Evolutionary conservation across 352 stramenopile species (phyloP).

Genomic region (Achlya hypogyna): DNA sequence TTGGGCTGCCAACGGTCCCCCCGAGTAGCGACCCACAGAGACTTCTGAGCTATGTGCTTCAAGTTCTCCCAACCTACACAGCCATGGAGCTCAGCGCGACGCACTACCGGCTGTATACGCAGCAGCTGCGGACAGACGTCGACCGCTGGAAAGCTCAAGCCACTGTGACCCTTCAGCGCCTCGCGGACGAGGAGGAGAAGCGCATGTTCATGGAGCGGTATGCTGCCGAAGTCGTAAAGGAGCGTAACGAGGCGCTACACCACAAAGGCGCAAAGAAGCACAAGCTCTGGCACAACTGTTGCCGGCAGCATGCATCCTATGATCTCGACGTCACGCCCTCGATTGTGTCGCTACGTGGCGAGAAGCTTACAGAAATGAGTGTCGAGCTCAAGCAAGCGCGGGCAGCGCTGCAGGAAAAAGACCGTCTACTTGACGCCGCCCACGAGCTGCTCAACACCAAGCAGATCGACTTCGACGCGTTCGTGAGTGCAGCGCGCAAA

Average conservation of each 20-base stretch:
- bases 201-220: constrained; percentile 75
- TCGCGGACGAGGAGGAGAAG: constrained; percentile 50
- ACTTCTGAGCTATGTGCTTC: constrained; percentile 61
- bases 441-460: constrained; percentile 8
- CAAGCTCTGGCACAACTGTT: constrained; percentile 73
- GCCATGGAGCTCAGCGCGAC: constrained; percentile 79
- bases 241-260: constrained; percentile 74
- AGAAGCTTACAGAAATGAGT: constrained; percentile 36
- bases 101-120: constrained; percentile 60
- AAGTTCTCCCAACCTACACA: constrained; percentile 62
- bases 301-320: constrained; percentile 64
- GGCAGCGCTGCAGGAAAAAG: not conserved
- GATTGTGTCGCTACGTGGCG: constrained; percentile 57
- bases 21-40: constrained; percentile 66
- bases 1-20: constrained; percentile 51
- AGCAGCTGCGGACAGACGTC: constrained; percentile 64
- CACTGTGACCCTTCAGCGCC: constrained; percentile 41
- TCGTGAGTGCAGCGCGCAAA: not conserved
- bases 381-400: constrained; percentile 1
- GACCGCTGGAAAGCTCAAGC: constrained; percentile 59
- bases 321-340: constrained; percentile 59
- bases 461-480: constrained; percentile 11
- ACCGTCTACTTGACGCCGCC: not conserved
- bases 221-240: constrained; percentile 73
- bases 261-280: constrained; percentile 28